Percentiles rank a stretch among this genome's conserved stretches.
Evolutionary conservation across 164 flowering plant genomes (phyloP).

Genomic region (Magnolia kwangsiensis): DNA sequence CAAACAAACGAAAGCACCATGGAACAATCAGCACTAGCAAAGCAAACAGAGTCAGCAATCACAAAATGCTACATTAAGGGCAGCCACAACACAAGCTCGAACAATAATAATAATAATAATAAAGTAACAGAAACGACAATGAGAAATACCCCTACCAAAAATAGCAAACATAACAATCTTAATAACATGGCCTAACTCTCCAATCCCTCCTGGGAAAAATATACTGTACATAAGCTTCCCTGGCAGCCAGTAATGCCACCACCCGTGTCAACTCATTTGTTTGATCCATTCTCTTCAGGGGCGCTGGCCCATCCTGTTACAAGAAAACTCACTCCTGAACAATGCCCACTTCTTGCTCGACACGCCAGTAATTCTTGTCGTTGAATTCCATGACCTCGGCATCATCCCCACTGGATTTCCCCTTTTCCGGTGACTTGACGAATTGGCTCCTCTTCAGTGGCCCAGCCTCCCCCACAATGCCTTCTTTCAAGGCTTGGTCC

Average conservation of each 20-base stretch:
- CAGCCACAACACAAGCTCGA: not conserved
- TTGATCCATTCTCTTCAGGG: not conserved
- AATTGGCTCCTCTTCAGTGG: slow-evolving; percentile 53
- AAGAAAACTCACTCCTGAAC: slow-evolving; percentile 45
- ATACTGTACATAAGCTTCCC: not conserved
- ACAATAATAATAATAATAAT: too few relatives aligned
- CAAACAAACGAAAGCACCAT: too few relatives aligned
- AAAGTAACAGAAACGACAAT: not conserved
- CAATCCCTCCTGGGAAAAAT: not conserved
- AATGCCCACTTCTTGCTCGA: slow-evolving; percentile 72
- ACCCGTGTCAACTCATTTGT: not conserved
- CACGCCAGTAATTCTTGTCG: slow-evolving; percentile 85
- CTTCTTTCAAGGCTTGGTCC: slow-evolving; percentile 90
- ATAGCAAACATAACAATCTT: not conserved
- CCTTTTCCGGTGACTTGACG: slow-evolving; percentile 37
- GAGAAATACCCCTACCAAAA: not conserved
- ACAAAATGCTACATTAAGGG: not conserved
- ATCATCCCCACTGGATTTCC: slow-evolving; percentile 43
- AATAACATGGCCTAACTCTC: not conserved
- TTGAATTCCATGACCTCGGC: slow-evolving; percentile 66
- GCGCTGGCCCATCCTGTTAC: not conserved
- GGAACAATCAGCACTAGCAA: too few relatives aligned
- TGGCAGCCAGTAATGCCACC: not conserved
- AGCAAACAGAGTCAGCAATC: not conserved
- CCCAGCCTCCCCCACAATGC: slow-evolving; percentile 90